These are phyloP conservation scores for Fraxinus sp. DNA, from an alignment of 305 asterid species.

Conservation along the genomic window DNA sequence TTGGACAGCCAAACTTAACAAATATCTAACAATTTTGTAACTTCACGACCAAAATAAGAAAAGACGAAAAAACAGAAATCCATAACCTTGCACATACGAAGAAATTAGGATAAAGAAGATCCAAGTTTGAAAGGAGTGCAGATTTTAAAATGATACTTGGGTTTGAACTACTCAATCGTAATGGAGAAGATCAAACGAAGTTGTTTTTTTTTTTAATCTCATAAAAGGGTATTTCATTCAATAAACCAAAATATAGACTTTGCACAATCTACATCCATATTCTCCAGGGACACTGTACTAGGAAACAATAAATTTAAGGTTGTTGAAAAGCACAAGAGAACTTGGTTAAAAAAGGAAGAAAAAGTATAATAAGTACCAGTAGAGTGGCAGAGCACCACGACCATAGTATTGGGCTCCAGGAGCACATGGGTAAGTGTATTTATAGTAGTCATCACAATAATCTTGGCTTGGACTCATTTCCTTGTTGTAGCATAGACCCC, in stretches of 20 bases:
- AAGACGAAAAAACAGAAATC: not conserved
- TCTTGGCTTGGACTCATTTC: constrained; percentile 84
- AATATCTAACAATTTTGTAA: not conserved
- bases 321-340: not conserved
- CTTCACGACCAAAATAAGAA: not conserved
- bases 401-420: constrained; percentile 81
- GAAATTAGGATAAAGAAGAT: not conserved
- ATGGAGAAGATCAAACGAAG: not conserved
- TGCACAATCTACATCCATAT: constrained; percentile 19
- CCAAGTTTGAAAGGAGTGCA: not conserved
- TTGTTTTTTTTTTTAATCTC: not conserved
- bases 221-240: not conserved
- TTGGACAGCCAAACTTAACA: not conserved
- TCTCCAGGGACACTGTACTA: not conserved
- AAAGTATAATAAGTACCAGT: constrained; percentile 50
- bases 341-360: not conserved
- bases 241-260: not conserved
- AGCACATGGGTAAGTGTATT: constrained; percentile 62
- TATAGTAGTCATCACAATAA: constrained; percentile 68
- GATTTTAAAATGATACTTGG: not conserved
- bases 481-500: constrained; percentile 86
- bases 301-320: not conserved
- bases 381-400: constrained; percentile 87
- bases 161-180: not conserved
- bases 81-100: not conserved